Conservation (phyloP, 1,284 basidiomycete genomes). For the Cystobasidium sp. region DNA sequence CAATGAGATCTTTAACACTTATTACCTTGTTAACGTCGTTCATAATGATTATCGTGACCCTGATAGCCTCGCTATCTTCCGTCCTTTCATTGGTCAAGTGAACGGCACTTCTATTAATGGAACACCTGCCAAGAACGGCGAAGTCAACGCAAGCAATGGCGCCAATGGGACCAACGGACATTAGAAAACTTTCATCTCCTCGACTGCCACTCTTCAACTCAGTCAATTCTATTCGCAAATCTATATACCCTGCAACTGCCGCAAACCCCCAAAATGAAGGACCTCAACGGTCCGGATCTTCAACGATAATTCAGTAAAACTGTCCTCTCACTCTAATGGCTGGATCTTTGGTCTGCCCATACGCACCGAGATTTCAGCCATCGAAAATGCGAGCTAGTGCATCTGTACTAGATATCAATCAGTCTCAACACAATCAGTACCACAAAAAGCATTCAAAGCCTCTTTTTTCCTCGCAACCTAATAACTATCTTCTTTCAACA, state of each 20-base stretch:
- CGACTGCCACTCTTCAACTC: background rate
- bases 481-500: background rate
- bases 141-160: slow-evolving; percentile 53
- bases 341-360: too few relatives aligned
- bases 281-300: slow-evolving; percentile 17
- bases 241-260: background rate
- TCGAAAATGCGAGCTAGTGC: too few relatives aligned
- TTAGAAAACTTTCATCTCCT: background rate
- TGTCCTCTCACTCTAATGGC: too few relatives aligned
- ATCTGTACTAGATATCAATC: too few relatives aligned
- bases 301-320: slow-evolving; percentile 14
- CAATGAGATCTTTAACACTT: slow-evolving; percentile 49
- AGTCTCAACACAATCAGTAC: too few relatives aligned
- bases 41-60: slow-evolving; percentile 53
- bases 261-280: background rate
- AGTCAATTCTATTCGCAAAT: background rate
- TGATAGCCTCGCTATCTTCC: slow-evolving; percentile 79
- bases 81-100: slow-evolving; percentile 68
- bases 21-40: slow-evolving; percentile 52
- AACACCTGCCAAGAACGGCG: background rate
- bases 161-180: slow-evolving; percentile 15
- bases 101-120: background rate
- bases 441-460: too few relatives aligned
- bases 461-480: background rate
- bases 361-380: too few relatives aligned